A percentile compares a stretch with the other conserved stretches of the same genome.
These are phyloP conservation scores for Leccinum disarticulatum DNA, from an alignment of 768 basidiomycete species.

Conservation along the genomic window DNA sequence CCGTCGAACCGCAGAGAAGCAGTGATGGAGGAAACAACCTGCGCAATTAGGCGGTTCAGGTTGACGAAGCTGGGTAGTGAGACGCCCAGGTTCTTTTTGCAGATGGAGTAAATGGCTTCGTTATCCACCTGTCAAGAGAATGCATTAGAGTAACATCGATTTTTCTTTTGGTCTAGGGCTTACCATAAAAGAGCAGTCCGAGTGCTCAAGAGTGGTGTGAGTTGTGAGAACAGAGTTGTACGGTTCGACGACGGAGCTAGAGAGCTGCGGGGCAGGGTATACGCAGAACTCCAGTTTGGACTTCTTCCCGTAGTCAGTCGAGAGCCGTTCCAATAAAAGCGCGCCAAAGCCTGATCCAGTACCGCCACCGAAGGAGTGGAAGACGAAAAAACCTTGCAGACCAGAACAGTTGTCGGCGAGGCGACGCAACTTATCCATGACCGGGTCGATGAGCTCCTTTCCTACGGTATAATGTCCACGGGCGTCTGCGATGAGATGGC, in stretches of 20 bases:
- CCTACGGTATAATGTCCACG: conserved; percentile 99
- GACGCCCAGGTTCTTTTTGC: conserved; percentile 92
- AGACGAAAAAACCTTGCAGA: conserved; percentile 99
- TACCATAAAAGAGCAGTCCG: conserved; percentile 99
- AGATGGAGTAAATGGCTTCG: conserved; percentile 99
- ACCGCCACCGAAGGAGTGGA: conserved; percentile 99
- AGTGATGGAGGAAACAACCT: conserved; percentile 97
- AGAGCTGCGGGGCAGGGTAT: conserved; percentile 92
- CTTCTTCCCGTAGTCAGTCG: conserved; percentile 99
- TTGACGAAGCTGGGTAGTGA: conserved; percentile 87
- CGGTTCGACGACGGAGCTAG: conserved; percentile 96
- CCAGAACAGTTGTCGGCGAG: conserved; percentile 98
- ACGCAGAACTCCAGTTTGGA: conserved; percentile 98
- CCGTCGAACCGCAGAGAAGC: conserved; percentile 97
- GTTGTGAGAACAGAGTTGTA: conserved; percentile 99
- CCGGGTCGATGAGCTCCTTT: conserved; percentile 95
- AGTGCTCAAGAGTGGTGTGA: conserved; percentile 98
- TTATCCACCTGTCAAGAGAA: conserved; percentile 76
- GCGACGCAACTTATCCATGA: conserved; percentile 96
- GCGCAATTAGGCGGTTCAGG: conserved; percentile 94
- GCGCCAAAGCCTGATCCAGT: conserved; percentile 99
- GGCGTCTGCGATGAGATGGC: conserved; percentile 59
- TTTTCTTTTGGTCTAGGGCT: background rate
- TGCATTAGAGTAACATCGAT: conserved; percentile 9
- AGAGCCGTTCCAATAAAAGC: conserved; percentile 93